Evolutionary conservation across 1,284 basidiomycete genomes (phyloP).

Genomic region (Ganoderma sinense): DNA sequence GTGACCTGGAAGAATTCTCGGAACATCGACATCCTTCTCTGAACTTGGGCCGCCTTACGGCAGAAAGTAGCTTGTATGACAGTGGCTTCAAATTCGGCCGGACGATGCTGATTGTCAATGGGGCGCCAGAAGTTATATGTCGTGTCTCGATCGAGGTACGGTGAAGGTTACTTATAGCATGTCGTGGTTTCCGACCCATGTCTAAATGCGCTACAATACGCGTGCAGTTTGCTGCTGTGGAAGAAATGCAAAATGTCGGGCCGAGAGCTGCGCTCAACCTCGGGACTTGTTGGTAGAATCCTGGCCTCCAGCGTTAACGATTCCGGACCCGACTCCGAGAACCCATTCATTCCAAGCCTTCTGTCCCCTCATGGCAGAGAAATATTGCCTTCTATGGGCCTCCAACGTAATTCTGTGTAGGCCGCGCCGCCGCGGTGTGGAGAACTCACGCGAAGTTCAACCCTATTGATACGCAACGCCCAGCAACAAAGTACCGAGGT

Average conservation of each 20-base stretch:
- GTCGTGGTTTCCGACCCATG: too few species aligned
- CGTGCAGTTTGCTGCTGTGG: too few species aligned
- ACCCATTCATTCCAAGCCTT: background rate
- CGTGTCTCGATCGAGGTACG: too few species aligned
- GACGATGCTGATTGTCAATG: too few species aligned
- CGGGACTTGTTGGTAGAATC: background rate
- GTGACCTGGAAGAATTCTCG: too few species aligned
- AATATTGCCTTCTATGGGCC: background rate
- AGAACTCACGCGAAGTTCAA: background rate
- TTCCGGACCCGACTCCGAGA: background rate
- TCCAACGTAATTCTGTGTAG: background rate
- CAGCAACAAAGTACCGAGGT: background rate
- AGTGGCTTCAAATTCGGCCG: background rate
- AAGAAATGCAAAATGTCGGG: background rate
- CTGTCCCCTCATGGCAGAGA: background rate
- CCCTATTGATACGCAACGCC: background rate
- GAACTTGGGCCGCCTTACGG: background rate
- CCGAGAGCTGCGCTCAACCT: background rate
- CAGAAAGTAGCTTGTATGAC: background rate
- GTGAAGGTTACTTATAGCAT: too few species aligned
- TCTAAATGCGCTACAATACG: too few species aligned
- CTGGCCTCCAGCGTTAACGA: too few species aligned
- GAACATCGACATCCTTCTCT: too few species aligned
- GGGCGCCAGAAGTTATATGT: too few species aligned
- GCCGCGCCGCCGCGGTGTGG: background rate